phyloP scores from a whole-genome alignment of 2,329 filamentous ascomycete genomes.

The Pseudogymnoascus sp. region DNA sequence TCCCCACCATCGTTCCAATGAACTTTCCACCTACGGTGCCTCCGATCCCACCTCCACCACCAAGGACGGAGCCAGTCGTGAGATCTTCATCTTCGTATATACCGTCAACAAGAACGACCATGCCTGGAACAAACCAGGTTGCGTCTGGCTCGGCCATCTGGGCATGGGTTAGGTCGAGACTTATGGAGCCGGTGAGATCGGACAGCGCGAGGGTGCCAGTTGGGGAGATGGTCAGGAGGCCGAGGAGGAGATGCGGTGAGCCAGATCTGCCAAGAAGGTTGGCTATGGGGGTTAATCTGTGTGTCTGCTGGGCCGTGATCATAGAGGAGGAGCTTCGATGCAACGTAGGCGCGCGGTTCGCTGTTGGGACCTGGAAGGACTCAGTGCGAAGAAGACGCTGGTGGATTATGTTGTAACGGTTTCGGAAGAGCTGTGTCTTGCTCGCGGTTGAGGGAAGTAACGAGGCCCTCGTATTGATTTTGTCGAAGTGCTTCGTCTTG shows the following conservation, averaged over 20 bases:
- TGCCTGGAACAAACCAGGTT: conserved; percentile 89
- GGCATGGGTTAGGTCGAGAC: conserved; percentile 74
- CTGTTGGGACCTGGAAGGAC: conserved; percentile 76
- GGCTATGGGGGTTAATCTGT: conserved; percentile 83
- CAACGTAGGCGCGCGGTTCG: conserved; percentile 46
- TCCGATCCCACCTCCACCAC: conserved; percentile 74
- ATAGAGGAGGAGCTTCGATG: conserved; percentile 53
- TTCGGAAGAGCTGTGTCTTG: conserved; percentile 80
- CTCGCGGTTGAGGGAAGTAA: conserved; percentile 70
- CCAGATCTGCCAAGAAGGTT: conserved; percentile 73
- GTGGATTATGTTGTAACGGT: conserved; percentile 86
- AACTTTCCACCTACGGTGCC: conserved; percentile 90
- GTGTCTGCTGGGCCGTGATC: conserved; percentile 53
- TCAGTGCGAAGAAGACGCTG: conserved; percentile 90
- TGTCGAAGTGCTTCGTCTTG: conserved; percentile 85
- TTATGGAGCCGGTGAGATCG: conserved; percentile 83
- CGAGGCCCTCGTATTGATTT: conserved; percentile 60
- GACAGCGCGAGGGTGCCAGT: conserved; percentile 76
- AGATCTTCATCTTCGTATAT: conserved; percentile 93
- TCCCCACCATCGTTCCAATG: conserved; percentile 81
- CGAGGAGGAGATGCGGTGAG: conserved; percentile 78
- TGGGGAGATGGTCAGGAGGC: conserved; percentile 73
- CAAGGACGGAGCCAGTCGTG: conserved; percentile 61
- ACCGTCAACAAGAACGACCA: conserved; percentile 92
- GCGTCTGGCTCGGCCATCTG: conserved; percentile 77